Base-by-base conservation (phyloP, 306 rosid species). In the Trifolium pratense region DNA sequence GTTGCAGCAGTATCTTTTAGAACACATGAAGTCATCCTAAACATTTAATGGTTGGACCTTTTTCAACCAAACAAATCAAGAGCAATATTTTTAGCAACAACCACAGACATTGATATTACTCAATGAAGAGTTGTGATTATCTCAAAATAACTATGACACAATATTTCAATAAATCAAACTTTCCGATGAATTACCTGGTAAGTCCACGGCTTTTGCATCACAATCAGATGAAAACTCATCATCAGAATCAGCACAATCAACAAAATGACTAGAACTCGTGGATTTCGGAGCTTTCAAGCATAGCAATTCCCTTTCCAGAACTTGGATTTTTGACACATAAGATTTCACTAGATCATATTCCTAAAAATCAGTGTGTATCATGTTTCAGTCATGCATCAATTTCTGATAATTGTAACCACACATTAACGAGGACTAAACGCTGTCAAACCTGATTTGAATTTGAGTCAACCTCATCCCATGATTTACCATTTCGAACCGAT, bases 381-480 rank as follows among this genome's bases (percentile, higher is more conserved):
- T 61, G 60, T 18, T 42, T 78, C 34, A 59, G 71, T 11, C 63
- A 65, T 58, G 62, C 37, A 64, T 75, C 55, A 20, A 43, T 57
- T 58, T 72, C 48, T 67, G 26, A 55, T 48, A 59, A 74, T 17
- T 25, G 34, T 62, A 71, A 71, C 65, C 49, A 39, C 52, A 1
- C 70, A 69, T 29, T 69, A 53, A 3, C 25, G 70, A 55, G 60
- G 76, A 32, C 68, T 43, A 29, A 43, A 45, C 14, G 74, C 46
- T 60, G 36, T 57, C 79, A 20, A 25, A 95, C 99, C 99, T 95
- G 85, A 68, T 85, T 83, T 55, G 75, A 75, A 84, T 75, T 80
- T 56, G 87, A 87, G 72, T 90, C 97, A 18, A 91, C 83, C 85
- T 90, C 96, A 66, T 91, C 97, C 95, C 91, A 91, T 66, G 99